Percentiles rank a stretch among this genome's conserved stretches.
phyloP scores from a whole-genome alignment of 352 stramenopile genomes.

The Globisporangium radiosum region DNA sequence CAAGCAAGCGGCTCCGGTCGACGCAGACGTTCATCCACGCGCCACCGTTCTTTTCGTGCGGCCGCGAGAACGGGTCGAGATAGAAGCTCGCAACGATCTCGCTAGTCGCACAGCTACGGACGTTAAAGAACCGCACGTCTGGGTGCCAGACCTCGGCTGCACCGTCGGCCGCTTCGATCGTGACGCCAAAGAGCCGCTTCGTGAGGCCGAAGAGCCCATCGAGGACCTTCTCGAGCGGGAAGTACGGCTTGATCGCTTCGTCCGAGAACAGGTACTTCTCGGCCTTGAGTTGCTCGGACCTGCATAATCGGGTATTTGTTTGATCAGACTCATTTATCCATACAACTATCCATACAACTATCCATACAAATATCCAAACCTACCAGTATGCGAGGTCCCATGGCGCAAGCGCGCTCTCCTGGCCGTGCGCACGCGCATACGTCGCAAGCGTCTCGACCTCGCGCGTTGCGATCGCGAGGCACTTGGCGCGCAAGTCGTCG shows the following conservation, averaged over 20 bases:
- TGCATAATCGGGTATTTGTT: background rate
- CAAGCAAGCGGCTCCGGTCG: slow-evolving; percentile 88
- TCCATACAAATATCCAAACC: background rate
- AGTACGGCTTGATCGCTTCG: slow-evolving; percentile 97
- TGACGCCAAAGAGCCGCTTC: slow-evolving; percentile 92
- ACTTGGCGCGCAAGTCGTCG: slow-evolving; percentile 91
- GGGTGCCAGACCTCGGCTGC: slow-evolving; percentile 87
- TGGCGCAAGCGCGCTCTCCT: slow-evolving; percentile 68
- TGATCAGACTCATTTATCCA: slow-evolving; percentile 73
- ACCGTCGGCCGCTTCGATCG: slow-evolving; percentile 80
- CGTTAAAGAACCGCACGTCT: slow-evolving; percentile 96
- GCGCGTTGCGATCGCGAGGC: slow-evolving; percentile 81
- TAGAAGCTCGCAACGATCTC: slow-evolving; percentile 94
- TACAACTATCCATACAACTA: background rate
- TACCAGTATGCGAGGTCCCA: slow-evolving; percentile 95
- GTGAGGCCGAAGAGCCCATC: slow-evolving; percentile 95
- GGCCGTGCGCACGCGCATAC: slow-evolving; percentile 81
- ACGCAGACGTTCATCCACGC: slow-evolving; percentile 98
- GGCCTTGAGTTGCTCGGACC: slow-evolving; percentile 93
- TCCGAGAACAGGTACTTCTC: slow-evolving; percentile 94
- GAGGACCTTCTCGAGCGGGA: slow-evolving; percentile 92
- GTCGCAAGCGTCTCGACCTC: slow-evolving; percentile 89
- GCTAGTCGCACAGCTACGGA: slow-evolving; percentile 71
- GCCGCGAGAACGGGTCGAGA: slow-evolving; percentile 95
- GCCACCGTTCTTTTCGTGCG: slow-evolving; percentile 95